These are phyloP conservation scores for Cutaneotrichosporon sp. DNA, from an alignment of 1,284 basidiomycete species.

Conservation along the genomic window DNA sequence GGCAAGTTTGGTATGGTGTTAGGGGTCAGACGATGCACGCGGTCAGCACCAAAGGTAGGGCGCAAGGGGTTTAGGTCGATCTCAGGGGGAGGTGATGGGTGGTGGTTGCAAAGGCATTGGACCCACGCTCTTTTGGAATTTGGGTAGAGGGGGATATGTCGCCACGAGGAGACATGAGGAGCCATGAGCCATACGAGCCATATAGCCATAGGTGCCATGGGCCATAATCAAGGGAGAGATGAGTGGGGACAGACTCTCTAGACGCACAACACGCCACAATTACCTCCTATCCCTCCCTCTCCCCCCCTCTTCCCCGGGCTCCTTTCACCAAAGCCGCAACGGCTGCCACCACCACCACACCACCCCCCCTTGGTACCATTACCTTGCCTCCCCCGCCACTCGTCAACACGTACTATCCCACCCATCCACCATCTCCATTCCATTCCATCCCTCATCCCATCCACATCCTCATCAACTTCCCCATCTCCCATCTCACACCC, in stretches of 20 bases:
- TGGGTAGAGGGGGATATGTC: too few species aligned
- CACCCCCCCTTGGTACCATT: neutral
- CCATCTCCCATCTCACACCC: constrained; percentile 1
- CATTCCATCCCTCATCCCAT: constrained; percentile 4
- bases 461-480: constrained; percentile 1
- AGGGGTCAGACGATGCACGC: neutral
- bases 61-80: too few species aligned
- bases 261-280: neutral
- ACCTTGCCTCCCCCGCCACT: neutral
- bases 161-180: too few species aligned
- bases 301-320: too few species aligned
- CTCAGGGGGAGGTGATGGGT: too few species aligned
- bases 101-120: too few species aligned
- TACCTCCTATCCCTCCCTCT: neutral
- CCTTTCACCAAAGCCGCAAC: neutral
- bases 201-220: too few species aligned
- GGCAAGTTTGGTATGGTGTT: neutral
- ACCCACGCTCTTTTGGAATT: too few species aligned
- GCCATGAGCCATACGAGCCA: too few species aligned
- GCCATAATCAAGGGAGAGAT: neutral
- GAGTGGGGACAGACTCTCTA: neutral
- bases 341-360: neutral
- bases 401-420: constrained; percentile 6
- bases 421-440: constrained; percentile 11
- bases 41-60: neutral